phyloP scores from a whole-genome alignment of 2,329 filamentous ascomycete species.

The Claviceps citrina region DNA sequence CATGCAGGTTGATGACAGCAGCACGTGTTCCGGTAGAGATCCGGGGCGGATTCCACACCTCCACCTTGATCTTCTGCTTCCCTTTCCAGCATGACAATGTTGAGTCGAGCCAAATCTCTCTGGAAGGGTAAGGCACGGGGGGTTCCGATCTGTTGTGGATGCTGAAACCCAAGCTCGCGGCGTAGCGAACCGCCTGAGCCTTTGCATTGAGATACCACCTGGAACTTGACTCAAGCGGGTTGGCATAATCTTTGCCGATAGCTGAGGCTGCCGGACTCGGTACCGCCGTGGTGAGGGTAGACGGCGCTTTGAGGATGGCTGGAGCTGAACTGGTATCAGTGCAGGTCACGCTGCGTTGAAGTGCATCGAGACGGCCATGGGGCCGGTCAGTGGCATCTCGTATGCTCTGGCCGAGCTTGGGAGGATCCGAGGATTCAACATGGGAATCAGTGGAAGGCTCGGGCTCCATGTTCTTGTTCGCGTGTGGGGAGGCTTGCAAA shows the following conservation, averaged over 20 bases:
- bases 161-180: slow-evolving; percentile 27
- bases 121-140: slow-evolving; percentile 22
- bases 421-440: neutral
- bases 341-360: slow-evolving; percentile 6
- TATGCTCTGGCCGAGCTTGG: neutral
- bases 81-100: slow-evolving; percentile 23
- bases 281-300: slow-evolving; percentile 12
- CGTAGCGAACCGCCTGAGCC: slow-evolving; percentile 28
- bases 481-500: neutral
- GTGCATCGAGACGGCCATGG: slow-evolving; percentile 5
- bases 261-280: slow-evolving; percentile 17
- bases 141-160: slow-evolving; percentile 27
- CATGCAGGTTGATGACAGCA: slow-evolving; percentile 50
- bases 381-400: neutral
- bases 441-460: neutral
- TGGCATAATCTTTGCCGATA: slow-evolving; percentile 24
- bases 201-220: slow-evolving; percentile 28
- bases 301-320: slow-evolving; percentile 2
- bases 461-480: neutral
- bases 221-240: slow-evolving; percentile 27
- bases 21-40: slow-evolving; percentile 25
- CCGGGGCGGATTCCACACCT: slow-evolving; percentile 29
- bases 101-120: slow-evolving; percentile 27
- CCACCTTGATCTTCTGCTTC: slow-evolving; percentile 27
- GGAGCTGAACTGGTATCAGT: slow-evolving; percentile 1